Base-by-base conservation (phyloP, 2,329 filamentous ascomycete genomes). In the Epichloe festucae region DNA sequence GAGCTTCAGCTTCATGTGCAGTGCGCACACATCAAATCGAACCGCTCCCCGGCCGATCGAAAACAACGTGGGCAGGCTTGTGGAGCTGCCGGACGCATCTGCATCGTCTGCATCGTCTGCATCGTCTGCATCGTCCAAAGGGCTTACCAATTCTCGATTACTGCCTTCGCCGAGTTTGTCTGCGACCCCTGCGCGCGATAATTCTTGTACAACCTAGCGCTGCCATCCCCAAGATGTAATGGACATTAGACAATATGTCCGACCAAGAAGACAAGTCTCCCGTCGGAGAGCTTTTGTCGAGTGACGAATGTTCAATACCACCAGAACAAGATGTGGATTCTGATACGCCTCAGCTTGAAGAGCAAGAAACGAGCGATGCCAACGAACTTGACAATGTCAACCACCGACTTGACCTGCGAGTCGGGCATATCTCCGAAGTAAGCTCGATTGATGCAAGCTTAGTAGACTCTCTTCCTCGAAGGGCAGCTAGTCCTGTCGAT, bases 401-500 rank as follows among this genome's bases (percentile, higher is more conserved):
- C 44, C 75, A 75, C 58, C 71, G 68, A 40, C 67, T 74, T 53
- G 66, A 76, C 8, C 59, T 75, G 34, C 66, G 67, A 49, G 67
- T 72, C 39, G 66, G 68, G 21, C 58, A 73, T 56, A 61, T 60
- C 17, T 79, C 77, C 8, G 76, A 79, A 51, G 70, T 75, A 55
- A 74, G 73, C 51, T 78, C 75, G n/a, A 63, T 71, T 23, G 76
- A 76, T 54, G 73, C 69, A 35, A 64, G 60, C 53, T 65, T 63
- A 39, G 55, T 71, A n/a, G 76, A 78, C 58, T 73, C 71, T 46
- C 59, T 75, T 27, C 75, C 77, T 39, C 69, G 70, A 54, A 74
- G 78, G 59, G 72, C 75, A 40, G 80, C 77, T 44, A 94, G 87
- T 61, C 85, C 84, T 7, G 75, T 78, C 48, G 81, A 78, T 57